Base-by-base conservation (phyloP, 495 filamentous ascomycete genomes). In the Trichoderma gamsii region DNA sequence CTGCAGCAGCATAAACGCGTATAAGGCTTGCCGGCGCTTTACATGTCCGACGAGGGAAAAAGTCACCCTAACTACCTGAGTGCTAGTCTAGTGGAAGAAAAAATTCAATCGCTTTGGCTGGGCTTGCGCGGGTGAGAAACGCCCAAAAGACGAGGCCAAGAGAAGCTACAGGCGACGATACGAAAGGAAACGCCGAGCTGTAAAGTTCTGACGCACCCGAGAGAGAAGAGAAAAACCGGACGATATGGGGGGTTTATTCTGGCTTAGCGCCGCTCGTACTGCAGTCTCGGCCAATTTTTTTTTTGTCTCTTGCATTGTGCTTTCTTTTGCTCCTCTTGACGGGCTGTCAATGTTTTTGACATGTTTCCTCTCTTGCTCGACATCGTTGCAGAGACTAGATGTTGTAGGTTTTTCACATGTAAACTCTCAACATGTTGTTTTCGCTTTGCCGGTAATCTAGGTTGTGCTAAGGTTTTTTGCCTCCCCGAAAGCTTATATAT, bases 101-200 rank as follows among this genome's bases (percentile, higher is more conserved):
- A 49, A 49, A 49, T 16, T 49, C 44, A 16, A 16, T 16, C 43
- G 18, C 1, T 25, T 56, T 11, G 51, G 21, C 6, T 15, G 44
- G 44, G 44, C 13, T 49, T 49, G 44, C n/a, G 44, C 44, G 35
- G 35, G 35, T 29, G 65, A 29, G 29, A 29, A 46, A 66, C 43
- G 41, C 29, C 29, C 29, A 41, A 16, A 65, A 29, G 15, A 23
- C 64, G 64, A 46, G 23, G 43, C 65, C 41, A 13, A 51, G 43
- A 29, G 51, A 65, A 65, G 64, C 25, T 38, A n/a, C 35, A 59
- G 51, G n/a, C 51, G 51, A 59, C n/a, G 51, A 27, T 27, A n/a
- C n/a, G 25, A 27, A n/a, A n/a, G 51, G 25, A 59, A 59, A 59
- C 25, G 51, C 51, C 35, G 49, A 52, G 49, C 16, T 23, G 49